These are phyloP conservation scores for Saprolegnia parasitica DNA, from an alignment of 352 stramenopile species.

Conservation along the genomic window DNA sequence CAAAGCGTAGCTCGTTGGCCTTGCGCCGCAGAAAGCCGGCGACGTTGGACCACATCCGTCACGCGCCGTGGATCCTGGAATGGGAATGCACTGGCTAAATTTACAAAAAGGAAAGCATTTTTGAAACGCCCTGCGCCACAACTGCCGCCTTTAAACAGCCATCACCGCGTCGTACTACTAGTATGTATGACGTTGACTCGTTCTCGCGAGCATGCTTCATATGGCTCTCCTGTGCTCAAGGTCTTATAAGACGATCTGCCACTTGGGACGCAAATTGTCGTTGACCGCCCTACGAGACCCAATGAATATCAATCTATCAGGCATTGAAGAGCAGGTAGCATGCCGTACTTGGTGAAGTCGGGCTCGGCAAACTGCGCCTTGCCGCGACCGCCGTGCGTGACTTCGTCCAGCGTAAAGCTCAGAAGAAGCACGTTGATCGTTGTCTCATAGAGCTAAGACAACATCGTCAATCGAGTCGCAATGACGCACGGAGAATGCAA, in stretches of 20 bases:
- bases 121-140: too few relatives aligned
- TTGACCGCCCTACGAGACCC: conserved; percentile 49
- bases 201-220: too few relatives aligned
- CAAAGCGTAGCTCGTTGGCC: background rate
- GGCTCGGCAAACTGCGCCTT: conserved; percentile 59
- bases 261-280: conserved; percentile 77
- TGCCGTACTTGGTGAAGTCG: conserved; percentile 41
- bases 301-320: background rate
- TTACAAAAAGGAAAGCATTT: background rate
- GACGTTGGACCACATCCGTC: background rate
- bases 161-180: too few relatives aligned
- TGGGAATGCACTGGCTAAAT: background rate
- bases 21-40: background rate
- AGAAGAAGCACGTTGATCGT: conserved; percentile 81
- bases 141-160: too few relatives aligned
- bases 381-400: conserved; percentile 69
- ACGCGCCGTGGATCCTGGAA: too few relatives aligned
- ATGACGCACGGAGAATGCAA: background rate
- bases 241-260: conserved; percentile 65
- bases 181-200: too few relatives aligned
- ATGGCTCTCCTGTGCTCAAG: background rate
- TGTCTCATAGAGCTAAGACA: conserved; percentile 84
- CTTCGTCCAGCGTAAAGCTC: conserved; percentile 82
- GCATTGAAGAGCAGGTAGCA: background rate
- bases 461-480: too few relatives aligned